A percentile compares a stretch with the other conserved stretches of the same genome.
Evolutionary conservation across 2,329 filamentous ascomycete species (phyloP).

Genomic region (Pseudonectria foliicola): DNA sequence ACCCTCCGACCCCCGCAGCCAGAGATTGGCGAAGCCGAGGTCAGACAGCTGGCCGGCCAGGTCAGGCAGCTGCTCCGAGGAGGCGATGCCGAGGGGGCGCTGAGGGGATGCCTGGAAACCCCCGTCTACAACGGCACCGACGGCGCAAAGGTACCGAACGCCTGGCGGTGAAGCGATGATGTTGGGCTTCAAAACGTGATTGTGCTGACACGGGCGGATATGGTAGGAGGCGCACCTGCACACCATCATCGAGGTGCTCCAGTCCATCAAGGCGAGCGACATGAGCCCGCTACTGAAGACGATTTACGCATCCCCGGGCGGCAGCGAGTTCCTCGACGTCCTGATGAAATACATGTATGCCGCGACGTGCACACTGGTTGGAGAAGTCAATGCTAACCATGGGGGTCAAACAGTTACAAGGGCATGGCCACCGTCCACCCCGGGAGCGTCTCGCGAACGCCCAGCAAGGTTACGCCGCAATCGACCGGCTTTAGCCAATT

Average conservation of each 20-base stretch:
- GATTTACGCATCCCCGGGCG: constrained; percentile 71
- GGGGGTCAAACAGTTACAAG: constrained; percentile 65
- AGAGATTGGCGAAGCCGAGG: constrained; percentile 69
- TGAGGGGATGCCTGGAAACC: constrained; percentile 77
- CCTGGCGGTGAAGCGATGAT: not conserved
- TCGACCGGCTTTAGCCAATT: constrained; percentile 82
- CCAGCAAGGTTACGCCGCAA: constrained; percentile 56
- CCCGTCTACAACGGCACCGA: constrained; percentile 65
- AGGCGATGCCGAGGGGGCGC: constrained; percentile 79
- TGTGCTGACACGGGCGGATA: constrained; percentile 1
- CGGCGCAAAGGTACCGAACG: constrained; percentile 44
- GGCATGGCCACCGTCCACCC: constrained; percentile 60
- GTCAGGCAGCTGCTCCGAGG: constrained; percentile 81
- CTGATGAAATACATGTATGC: constrained; percentile 96
- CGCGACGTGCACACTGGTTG: not conserved
- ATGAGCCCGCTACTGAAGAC: constrained; percentile 83
- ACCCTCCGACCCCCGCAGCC: constrained; percentile 72
- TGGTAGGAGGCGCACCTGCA: constrained; percentile 74
- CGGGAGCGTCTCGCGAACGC: constrained; percentile 37
- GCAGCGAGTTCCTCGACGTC: constrained; percentile 79
- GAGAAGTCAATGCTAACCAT: constrained; percentile 7
- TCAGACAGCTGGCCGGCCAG: constrained; percentile 70
- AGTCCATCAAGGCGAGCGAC: constrained; percentile 92
- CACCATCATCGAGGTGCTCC: constrained; percentile 85
- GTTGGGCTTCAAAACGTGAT: not conserved